A percentile compares a stretch with the other conserved stretches of the same genome.
phyloP scores from a whole-genome alignment of 352 stramenopile genomes.

The Labyrinthula sp. region DNA sequence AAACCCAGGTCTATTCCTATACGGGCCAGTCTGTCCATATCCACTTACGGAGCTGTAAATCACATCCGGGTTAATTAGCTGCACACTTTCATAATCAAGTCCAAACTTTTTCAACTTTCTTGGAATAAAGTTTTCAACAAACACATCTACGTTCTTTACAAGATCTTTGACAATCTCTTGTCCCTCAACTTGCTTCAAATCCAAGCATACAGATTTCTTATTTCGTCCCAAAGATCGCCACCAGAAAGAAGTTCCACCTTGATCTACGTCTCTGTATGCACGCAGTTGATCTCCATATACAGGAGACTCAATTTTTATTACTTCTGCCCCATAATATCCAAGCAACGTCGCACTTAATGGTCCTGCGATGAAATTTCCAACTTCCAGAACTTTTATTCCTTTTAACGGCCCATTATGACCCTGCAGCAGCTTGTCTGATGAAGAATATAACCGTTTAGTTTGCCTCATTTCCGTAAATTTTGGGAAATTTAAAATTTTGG shows the following conservation, averaged over 20 bases:
- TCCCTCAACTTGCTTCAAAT: slow-evolving; percentile 49
- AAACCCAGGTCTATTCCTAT: slow-evolving; percentile 49
- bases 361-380: slow-evolving; percentile 30
- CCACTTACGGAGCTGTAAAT: slow-evolving; percentile 57
- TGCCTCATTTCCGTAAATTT: too few species aligned
- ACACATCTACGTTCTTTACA: slow-evolving; percentile 47
- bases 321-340: slow-evolving; percentile 61
- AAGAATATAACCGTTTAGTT: too few species aligned
- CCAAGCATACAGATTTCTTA: slow-evolving; percentile 54
- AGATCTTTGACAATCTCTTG: slow-evolving; percentile 46
- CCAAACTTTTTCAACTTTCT: slow-evolving; percentile 60
- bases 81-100: slow-evolving; percentile 49
- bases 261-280: slow-evolving; percentile 49
- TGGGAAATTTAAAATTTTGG: too few species aligned
- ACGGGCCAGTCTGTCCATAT: slow-evolving; percentile 54
- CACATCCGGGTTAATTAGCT: slow-evolving; percentile 48
- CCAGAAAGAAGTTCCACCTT: slow-evolving; percentile 52
- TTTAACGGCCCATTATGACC: slow-evolving; percentile 17
- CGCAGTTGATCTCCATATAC: slow-evolving; percentile 51
- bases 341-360: slow-evolving; percentile 39
- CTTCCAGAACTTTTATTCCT: slow-evolving; percentile 28
- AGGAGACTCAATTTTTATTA: slow-evolving; percentile 63
- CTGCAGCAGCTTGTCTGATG: too few species aligned
- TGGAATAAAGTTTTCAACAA: slow-evolving; percentile 63
- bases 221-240: slow-evolving; percentile 63